A percentile compares a stretch with the other conserved stretches of the same genome.
Evolutionary conservation across 305 asterid species (phyloP).

Genomic region (Fraxinus latifolia): DNA sequence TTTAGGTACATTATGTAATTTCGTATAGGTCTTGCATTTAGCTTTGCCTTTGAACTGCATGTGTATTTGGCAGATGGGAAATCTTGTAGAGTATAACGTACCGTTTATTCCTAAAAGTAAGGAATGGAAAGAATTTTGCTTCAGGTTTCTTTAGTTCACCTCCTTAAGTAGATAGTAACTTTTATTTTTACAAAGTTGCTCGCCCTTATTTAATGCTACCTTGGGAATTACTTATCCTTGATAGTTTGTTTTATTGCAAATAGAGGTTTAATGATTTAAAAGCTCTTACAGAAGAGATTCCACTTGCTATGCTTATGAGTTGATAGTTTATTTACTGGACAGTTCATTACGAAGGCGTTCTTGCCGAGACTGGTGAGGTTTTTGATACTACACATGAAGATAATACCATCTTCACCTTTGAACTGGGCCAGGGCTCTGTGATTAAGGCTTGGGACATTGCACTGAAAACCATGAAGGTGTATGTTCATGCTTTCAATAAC

Average conservation of each 20-base stretch:
- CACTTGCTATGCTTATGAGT: not conserved
- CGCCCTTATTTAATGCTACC: not conserved
- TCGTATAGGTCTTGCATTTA: not conserved
- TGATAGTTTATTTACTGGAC: slow-evolving; percentile 17
- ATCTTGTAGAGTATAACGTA: not conserved
- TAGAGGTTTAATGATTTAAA: not conserved
- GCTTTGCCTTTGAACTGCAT: not conserved
- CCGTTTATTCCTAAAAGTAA: not conserved
- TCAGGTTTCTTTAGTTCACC: not conserved
- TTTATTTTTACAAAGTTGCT: not conserved
- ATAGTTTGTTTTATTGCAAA: not conserved
- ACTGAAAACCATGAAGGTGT: slow-evolving; percentile 86
- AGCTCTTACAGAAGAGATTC: not conserved
- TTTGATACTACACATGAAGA: slow-evolving; percentile 95
- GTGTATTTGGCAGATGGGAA: not conserved
- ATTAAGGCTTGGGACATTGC: slow-evolving; percentile 94
- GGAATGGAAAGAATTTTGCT: not conserved
- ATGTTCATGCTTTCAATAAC: not conserved
- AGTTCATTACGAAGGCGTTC: slow-evolving; percentile 93
- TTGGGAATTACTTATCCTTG: not conserved
- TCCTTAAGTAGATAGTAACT: not conserved
- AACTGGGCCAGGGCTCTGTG: slow-evolving; percentile 78
- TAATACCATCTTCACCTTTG: slow-evolving; percentile 79
- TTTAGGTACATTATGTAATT: not conserved
- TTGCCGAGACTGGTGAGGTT: slow-evolving; percentile 83